Evolutionary conservation across 768 basidiomycete genomes (phyloP), one percentile per base, ranked within the genome.

Genomic region (Imleria badia): DNA sequence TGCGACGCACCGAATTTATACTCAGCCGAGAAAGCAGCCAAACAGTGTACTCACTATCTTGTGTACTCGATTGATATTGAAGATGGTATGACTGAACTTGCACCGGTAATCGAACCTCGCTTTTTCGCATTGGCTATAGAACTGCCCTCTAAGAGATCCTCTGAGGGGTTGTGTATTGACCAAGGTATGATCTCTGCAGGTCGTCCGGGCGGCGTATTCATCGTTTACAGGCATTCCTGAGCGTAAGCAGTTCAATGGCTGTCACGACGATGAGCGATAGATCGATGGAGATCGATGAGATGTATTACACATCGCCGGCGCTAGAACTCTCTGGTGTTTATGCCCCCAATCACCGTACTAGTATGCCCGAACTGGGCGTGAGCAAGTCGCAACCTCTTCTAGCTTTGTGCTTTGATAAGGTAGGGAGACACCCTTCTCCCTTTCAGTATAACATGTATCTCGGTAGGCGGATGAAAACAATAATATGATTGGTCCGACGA

Each of bases 71-170:
- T 56, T 45, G 36, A 45, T 23, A 17, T 63, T 63, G 54, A 63
- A 63, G 34, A 60, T 60, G 22, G 55, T 60, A 45, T 60, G 61
- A n/a, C 58, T 63, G 40, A 54, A 60, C 45, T 52, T 63, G 61
- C 62, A 63, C 20, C n/a, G 0, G 30, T 34, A 10, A 30, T 9
- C 3, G 40, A 30, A 14, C 41, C 51, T 54, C 12, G 19, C 42
- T n/a, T 31, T 34, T 36, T 60, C 41, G 33, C 62, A 63, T 4
- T 34, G 45, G 19, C 55, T 60, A 23, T 44, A 45, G 34, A 60
- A 54, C 20, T 7, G 0, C 0, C 51, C 31, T 0, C 38, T 34
- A 30, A 49, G 11, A 6, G 58, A 56, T 30, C 58, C 58, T 49
- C 52, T 46, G 30, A 63, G 47, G 5, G 54, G 51, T 33, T 49